Conservation (phyloP, 192 early-diverging fungal genomes). For the Backusella australiensis region DNA sequence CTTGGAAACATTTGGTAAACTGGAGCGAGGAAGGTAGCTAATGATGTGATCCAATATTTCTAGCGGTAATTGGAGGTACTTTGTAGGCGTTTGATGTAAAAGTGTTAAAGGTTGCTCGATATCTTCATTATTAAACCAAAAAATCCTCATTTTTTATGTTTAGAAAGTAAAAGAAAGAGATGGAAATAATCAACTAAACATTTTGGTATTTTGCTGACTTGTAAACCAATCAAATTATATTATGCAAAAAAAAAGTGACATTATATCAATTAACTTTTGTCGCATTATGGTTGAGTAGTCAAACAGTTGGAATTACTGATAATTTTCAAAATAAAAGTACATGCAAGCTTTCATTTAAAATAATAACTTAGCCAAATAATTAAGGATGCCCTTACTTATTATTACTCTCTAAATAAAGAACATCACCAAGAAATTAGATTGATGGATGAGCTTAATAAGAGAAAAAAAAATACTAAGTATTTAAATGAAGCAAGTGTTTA, state of each 20-base stretch:
- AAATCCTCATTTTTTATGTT: background rate
- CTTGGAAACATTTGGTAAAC: background rate
- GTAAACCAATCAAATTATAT: background rate
- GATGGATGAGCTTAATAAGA: no score
- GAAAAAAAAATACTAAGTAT: no score
- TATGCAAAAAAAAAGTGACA: background rate
- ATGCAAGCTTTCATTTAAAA: no score
- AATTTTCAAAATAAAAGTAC: no score
- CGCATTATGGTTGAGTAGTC: no score
- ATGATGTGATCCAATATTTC: slow-evolving; percentile 18
- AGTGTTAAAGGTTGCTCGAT: background rate
- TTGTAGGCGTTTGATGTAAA: background rate
- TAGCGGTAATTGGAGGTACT: background rate
- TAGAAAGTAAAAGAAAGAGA: background rate
- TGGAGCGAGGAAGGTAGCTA: slow-evolving; percentile 8
- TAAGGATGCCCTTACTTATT: no score
- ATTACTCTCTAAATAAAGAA: no score
- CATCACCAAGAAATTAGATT: no score
- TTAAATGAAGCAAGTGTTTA: no score
- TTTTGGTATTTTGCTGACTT: background rate
- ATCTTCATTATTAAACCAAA: background rate
- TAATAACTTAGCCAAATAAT: no score
- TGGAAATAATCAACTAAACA: background rate
- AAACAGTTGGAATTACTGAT: no score
- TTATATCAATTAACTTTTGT: no score